These are phyloP conservation scores for Prasinococcaceae sp. DNA, from an alignment of 139 green algal genomes.

Conservation along the genomic window DNA sequence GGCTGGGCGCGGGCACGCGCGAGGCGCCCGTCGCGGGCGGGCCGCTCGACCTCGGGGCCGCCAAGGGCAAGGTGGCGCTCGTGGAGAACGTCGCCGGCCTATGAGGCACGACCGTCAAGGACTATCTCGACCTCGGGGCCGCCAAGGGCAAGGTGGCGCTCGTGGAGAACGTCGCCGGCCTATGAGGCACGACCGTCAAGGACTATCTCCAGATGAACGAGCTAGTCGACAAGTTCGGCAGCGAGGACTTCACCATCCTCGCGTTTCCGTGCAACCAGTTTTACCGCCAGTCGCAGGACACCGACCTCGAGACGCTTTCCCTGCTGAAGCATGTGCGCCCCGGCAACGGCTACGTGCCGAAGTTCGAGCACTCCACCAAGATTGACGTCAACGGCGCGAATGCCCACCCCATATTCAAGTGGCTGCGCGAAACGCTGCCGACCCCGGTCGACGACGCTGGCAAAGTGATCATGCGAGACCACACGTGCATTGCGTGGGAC, in stretches of 20 bases:
- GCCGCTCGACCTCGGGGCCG: background rate
- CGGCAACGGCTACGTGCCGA: constrained; percentile 10
- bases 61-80: constrained; percentile 12
- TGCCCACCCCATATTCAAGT: constrained; percentile 8
- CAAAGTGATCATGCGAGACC: too few species aligned
- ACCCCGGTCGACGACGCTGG: too few species aligned
- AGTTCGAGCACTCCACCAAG: constrained; percentile 10
- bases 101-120: too few species aligned
- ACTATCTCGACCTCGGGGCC: too few species aligned
- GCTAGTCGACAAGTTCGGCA: constrained; percentile 9
- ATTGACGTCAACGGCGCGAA: constrained; percentile 6
- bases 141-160: too few species aligned
- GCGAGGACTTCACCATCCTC: constrained; percentile 10
- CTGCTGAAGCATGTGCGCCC: constrained; percentile 14
- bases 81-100: constrained; percentile 14
- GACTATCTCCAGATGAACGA: constrained; percentile 18
- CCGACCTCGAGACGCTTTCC: constrained; percentile 12
- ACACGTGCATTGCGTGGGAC: too few species aligned
- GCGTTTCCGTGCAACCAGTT: constrained; percentile 14
- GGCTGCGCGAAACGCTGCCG: background rate
- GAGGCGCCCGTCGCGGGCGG: constrained; percentile 2
- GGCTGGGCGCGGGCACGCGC: constrained; percentile 7
- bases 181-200: constrained; percentile 11
- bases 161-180: too few species aligned
- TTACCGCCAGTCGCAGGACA: constrained; percentile 10